phyloP scores from a whole-genome alignment of 306 rosid genomes.

The Pachyrhizus erosus region DNA sequence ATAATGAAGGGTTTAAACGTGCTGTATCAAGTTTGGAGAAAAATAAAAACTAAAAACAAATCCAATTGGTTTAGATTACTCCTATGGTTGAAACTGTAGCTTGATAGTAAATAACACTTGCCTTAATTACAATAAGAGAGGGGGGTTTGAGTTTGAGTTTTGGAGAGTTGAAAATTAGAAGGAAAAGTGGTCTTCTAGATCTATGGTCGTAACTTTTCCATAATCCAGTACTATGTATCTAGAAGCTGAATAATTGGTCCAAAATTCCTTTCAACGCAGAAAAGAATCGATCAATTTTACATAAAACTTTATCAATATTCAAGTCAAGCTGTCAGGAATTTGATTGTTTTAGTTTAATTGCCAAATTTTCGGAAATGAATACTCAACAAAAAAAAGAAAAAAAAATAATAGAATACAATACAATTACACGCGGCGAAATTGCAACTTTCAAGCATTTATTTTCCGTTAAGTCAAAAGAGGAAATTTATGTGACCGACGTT shows the following conservation, averaged over 20 bases:
- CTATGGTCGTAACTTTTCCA: too few relatives aligned
- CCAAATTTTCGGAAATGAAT: conserved; percentile 12
- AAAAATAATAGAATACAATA: too few relatives aligned
- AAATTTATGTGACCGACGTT: background rate
- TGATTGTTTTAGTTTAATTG: background rate
- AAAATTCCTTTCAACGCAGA: conserved; percentile 2
- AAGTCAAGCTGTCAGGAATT: background rate
- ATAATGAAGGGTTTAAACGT: too few relatives aligned
- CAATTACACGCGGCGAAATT: background rate
- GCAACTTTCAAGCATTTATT: background rate
- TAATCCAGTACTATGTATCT: background rate
- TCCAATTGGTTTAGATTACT: too few relatives aligned
- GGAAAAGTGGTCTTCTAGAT: too few relatives aligned
- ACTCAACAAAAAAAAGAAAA: background rate
- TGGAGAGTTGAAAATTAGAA: background rate
- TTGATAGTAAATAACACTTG: background rate
- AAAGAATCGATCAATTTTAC: background rate
- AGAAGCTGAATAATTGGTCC: conserved; percentile 18
- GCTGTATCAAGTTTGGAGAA: too few relatives aligned
- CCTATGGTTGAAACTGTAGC: background rate
- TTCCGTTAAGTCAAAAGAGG: background rate
- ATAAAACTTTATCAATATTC: background rate
- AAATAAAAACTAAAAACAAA: too few relatives aligned
- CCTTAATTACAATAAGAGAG: background rate
- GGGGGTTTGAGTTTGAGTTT: background rate